Percentiles rank a stretch among this genome's conserved stretches.
Evolutionary conservation across 2,329 filamentous ascomycete genomes (phyloP).

Genomic region (Cladophialophora bantiana): DNA sequence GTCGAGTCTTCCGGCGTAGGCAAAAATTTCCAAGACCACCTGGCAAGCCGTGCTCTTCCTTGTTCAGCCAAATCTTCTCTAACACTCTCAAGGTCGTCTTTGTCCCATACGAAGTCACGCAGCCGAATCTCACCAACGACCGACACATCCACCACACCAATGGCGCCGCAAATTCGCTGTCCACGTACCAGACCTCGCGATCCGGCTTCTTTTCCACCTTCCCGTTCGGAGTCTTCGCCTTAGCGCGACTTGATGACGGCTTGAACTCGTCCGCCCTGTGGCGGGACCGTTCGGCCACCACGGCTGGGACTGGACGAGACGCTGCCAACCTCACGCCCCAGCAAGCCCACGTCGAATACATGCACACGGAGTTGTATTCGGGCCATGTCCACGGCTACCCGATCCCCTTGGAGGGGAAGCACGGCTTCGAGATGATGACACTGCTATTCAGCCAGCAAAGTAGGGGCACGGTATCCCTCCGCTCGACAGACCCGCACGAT

Average conservation of each 20-base stretch:
- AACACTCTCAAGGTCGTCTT: slow-evolving; percentile 65
- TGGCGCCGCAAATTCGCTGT: slow-evolving; percentile 57
- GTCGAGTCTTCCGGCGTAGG: slow-evolving; percentile 60
- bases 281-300: not conserved
- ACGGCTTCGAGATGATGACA: slow-evolving; percentile 64
- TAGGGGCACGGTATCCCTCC: slow-evolving; percentile 61
- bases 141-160: slow-evolving; percentile 61
- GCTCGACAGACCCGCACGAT: slow-evolving; percentile 55
- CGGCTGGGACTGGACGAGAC: slow-evolving; percentile 47
- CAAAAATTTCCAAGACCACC: slow-evolving; percentile 61
- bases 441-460: slow-evolving; percentile 65
- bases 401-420: slow-evolving; percentile 54
- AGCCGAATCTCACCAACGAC: slow-evolving; percentile 62
- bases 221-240: slow-evolving; percentile 69
- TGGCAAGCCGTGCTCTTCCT: slow-evolving; percentile 36
- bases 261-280: slow-evolving; percentile 44
- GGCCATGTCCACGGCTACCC: slow-evolving; percentile 7
- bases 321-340: slow-evolving; percentile 64
- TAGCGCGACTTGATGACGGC: slow-evolving; percentile 65
- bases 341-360: slow-evolving; percentile 69
- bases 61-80: slow-evolving; percentile 51
- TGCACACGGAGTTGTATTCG: slow-evolving; percentile 62
- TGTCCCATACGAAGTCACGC: slow-evolving; percentile 59
- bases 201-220: slow-evolving; percentile 65
- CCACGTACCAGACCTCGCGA: slow-evolving; percentile 64